These are phyloP conservation scores for Zoysia pacifica DNA, from an alignment of 176 grass and related monocot genomes.

Conservation along the genomic window DNA sequence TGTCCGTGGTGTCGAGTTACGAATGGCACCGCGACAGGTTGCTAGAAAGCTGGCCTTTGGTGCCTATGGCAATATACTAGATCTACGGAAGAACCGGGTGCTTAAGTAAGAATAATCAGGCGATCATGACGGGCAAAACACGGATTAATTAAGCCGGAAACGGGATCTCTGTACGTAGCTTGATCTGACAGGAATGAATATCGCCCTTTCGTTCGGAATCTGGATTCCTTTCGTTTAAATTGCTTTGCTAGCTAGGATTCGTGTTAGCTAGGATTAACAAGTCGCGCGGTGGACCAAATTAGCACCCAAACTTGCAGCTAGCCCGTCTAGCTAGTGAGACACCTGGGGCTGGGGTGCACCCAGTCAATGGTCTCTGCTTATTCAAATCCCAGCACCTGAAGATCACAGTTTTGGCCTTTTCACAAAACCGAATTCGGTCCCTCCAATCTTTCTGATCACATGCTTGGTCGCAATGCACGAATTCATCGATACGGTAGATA, in stretches of 20 bases:
- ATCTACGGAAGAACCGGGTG: neutral
- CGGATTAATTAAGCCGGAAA: neutral
- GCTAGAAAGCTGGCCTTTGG: neutral
- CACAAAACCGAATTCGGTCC: neutral
- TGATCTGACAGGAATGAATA: constrained; percentile 8
- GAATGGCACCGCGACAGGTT: neutral
- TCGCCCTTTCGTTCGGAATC: neutral
- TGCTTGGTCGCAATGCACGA: neutral
- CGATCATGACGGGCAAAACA: neutral
- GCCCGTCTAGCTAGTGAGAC: neutral
- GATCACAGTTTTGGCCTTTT: neutral
- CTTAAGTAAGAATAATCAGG: constrained; percentile 5
- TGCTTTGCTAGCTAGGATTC: neutral
- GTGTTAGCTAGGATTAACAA: neutral
- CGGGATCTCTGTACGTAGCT: neutral
- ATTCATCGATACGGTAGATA: neutral
- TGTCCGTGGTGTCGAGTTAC: neutral
- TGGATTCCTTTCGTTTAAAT: neutral
- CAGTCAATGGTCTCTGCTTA: neutral
- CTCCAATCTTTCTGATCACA: neutral
- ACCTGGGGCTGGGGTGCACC: neutral
- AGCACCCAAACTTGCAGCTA: neutral
- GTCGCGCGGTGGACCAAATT: neutral
- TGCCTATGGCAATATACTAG: neutral
- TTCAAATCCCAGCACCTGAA: neutral